These are phyloP conservation scores for Microcyclosporella mali DNA, from an alignment of 2,329 filamentous ascomycete genomes.

Conservation along the genomic window DNA sequence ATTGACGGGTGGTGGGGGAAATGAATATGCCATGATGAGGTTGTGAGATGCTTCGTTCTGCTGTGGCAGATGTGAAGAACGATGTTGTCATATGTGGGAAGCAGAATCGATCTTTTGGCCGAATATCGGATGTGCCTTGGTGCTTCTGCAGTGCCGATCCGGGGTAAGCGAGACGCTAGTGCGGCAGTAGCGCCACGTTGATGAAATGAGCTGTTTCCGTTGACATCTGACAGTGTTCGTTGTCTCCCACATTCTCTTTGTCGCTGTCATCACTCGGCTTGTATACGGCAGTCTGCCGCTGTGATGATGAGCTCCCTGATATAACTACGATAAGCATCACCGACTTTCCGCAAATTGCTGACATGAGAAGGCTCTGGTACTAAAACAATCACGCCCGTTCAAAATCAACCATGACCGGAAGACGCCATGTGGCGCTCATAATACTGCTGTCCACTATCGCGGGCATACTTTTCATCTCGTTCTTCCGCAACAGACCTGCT, in stretches of 20 bases:
- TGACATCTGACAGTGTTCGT: too few relatives aligned
- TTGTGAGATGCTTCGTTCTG: neutral
- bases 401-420: neutral
- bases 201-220: too few relatives aligned
- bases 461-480: neutral
- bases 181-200: too few relatives aligned
- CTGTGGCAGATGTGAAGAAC: neutral
- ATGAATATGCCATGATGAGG: conserved; percentile 36
- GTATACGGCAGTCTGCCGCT: too few relatives aligned
- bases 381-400: too few relatives aligned
- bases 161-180: too few relatives aligned
- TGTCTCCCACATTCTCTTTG: too few relatives aligned
- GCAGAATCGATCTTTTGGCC: conserved; percentile 1
- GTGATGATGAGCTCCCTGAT: too few relatives aligned
- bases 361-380: too few relatives aligned
- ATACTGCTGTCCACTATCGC: conserved; percentile 32
- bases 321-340: too few relatives aligned
- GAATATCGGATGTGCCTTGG: conserved; percentile 5
- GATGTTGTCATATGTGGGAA: neutral
- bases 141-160: neutral
- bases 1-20: conserved; percentile 70
- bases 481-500: conserved; percentile 38
- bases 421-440: neutral
- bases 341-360: too few relatives aligned
- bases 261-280: too few relatives aligned